Evolutionary conservation across 768 basidiomycete species (phyloP), one percentile per base, ranked within the genome.

Genomic region (Tylopilus vinaceipallidus): DNA sequence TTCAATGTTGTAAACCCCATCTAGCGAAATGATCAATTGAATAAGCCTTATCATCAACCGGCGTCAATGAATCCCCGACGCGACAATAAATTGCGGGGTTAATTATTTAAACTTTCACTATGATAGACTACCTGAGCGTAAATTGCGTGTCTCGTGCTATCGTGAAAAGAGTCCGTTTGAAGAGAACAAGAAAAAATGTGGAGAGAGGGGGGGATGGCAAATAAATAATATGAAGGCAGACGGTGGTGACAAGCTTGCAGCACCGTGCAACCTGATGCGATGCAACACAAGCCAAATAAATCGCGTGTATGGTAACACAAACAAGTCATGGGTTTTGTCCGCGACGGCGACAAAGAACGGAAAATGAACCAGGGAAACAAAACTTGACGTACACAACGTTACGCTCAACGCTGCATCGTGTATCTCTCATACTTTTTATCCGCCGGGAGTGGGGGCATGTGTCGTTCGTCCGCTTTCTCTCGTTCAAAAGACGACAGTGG

Each of bases 401-500:
- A 56, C 4, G 36, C 42, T 47, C 60, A 61, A 44, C 56, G 61
- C 36, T 55, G 59, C 55, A 70, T 50, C 19, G 55, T 51, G 47
- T 61, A 68, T 46, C 65, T 52, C 16, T 67, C 64, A 30, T 66
- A 66, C 35, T 62, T 68, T 37, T 54, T 62, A 10, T 77, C 78
- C 47, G 49, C 49, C 19, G 72, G 71, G 16, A 75, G 72, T 13
- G 78, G 68, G n/a, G 75, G 68, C 38, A 80, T 73, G 41, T 78
- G 63, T 42, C 78, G 71, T 22, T 80, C 79, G 41, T 75, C 71
- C n/a, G 75, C 76, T 52, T 73, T 72, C 38, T 81, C 80, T 54
- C 82, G 74, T 62, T 84, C 82, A 61, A 76, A 84, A 0, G 80
- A 77, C 33, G 79, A 52, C 1, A 63, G 48, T 14, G 66, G 65